These are phyloP conservation scores for Apiospora phragmitis DNA, from an alignment of 2,329 filamentous ascomycete species.

Conservation along the genomic window DNA sequence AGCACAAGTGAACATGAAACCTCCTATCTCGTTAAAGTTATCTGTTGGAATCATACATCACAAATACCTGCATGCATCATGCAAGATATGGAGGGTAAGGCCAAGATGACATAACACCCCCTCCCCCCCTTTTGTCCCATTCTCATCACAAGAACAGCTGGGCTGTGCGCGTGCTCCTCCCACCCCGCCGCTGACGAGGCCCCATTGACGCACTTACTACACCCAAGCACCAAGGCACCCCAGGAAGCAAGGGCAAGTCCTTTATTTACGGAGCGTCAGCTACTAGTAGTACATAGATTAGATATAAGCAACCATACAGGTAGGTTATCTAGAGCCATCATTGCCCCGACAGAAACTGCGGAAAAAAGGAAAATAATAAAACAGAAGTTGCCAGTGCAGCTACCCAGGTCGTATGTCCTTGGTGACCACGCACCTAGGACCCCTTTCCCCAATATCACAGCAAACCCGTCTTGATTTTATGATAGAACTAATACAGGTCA, in stretches of 20 bases:
- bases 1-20: background rate
- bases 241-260: background rate
- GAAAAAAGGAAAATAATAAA: background rate
- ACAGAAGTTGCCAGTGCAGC: too few species aligned
- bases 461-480: too few species aligned
- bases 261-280: background rate
- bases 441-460: background rate
- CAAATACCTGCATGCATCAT: background rate
- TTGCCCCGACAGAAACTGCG: background rate
- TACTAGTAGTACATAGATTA: too few species aligned
- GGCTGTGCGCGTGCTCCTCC: conserved; percentile 7
- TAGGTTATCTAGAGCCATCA: background rate
- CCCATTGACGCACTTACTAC: background rate
- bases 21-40: background rate
- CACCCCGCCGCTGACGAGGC: background rate
- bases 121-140: background rate
- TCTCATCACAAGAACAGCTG: conserved; percentile 7
- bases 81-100: background rate
- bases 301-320: too few species aligned
- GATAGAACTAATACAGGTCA: background rate
- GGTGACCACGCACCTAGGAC: too few species aligned
- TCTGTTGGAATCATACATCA: background rate
- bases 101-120: background rate
- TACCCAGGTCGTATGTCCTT: too few species aligned
- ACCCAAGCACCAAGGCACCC: too few species aligned